Base-by-base conservation (phyloP, 176 grass and related monocot genomes). In the Areca catechu region DNA sequence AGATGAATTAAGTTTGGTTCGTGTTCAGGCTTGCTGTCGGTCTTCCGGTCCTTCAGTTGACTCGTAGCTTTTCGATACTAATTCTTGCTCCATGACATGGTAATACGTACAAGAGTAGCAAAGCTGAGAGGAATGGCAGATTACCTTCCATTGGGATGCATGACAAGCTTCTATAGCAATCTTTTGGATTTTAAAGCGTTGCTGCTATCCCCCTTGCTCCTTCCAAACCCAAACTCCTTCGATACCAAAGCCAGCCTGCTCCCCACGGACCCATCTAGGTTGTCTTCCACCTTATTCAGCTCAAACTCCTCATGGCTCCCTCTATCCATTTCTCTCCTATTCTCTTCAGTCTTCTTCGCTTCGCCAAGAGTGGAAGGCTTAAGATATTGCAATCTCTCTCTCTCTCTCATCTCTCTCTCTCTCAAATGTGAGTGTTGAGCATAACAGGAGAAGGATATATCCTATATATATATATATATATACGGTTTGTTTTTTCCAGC, bases 131-230 rank as follows among this genome's bases (percentile, higher is more conserved):
- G 67, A n/a, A 49, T 1, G 22, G 24, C 21, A 43, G 1, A n/a
- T 54, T 95, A 89, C 91, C 91, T 96, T 82, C 86, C 86, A 67
- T 82, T 82, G 3, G 86, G 91, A 61, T 84, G 80, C 65, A 96
- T 87, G 29, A 90, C 65, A 57, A 70, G 68, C 65, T 78, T 37
- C 22, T 63, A 64, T 79, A 84, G 56, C 80, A 86, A 62, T 70
- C 67, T 2, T 15, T 76, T 23, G 80, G 74, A 47, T 51, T 62
- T 86, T 19, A 78, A 48, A 48, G 74, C 74, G 5, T 51, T 78
- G 55, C 66, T 79, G 66, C 82, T 50, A 4, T 71, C 76, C 74
- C 62, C 83, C 60, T 53, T 77, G 24, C 62, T 57, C 49, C 58
- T 57, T 23, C 77, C 73, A 20, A 76, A 85, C 60, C 55, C 81